Evolutionary conservation across 2,329 filamentous ascomycete species (phyloP).

Genomic region (Trichoderma asperellum): DNA sequence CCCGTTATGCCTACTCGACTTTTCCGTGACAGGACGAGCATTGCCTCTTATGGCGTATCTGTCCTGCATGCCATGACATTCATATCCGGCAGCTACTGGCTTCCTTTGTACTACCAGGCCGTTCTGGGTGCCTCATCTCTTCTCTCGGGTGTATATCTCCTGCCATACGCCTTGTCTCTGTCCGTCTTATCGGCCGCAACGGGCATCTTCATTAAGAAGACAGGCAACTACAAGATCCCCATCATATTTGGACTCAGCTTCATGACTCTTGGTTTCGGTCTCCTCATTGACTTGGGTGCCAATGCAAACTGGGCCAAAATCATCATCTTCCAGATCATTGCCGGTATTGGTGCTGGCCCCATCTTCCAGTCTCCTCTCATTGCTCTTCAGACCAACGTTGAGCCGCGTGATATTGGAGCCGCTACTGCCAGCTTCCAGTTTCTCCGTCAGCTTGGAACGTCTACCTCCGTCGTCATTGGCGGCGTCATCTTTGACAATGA

Average conservation of each 20-base stretch:
- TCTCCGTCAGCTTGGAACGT: slow-evolving; percentile 69
- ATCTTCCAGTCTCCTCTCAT: slow-evolving; percentile 72
- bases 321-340: slow-evolving; percentile 64
- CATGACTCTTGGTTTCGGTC: slow-evolving; percentile 67
- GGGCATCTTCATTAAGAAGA: slow-evolving; percentile 63
- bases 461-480: slow-evolving; percentile 71
- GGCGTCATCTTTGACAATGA: slow-evolving; percentile 80
- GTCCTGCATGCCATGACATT: slow-evolving; percentile 79
- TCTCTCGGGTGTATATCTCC: slow-evolving; percentile 72
- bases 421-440: slow-evolving; percentile 70
- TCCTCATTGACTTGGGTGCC: slow-evolving; percentile 64
- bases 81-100: slow-evolving; percentile 77
- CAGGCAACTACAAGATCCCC: slow-evolving; percentile 65
- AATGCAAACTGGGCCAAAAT: slow-evolving; percentile 59
- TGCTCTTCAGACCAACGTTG: slow-evolving; percentile 66
- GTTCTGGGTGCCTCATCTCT: slow-evolving; percentile 70
- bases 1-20: slow-evolving; percentile 77
- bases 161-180: slow-evolving; percentile 70
- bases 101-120: slow-evolving; percentile 84
- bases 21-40: slow-evolving; percentile 68
- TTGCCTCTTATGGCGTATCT: slow-evolving; percentile 66
- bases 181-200: slow-evolving; percentile 64
- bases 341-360: slow-evolving; percentile 67
- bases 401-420: slow-evolving; percentile 67
- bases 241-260: slow-evolving; percentile 64